Base-by-base conservation (phyloP, 2,329 filamentous ascomycete genomes). In the Didymella pomorum region DNA sequence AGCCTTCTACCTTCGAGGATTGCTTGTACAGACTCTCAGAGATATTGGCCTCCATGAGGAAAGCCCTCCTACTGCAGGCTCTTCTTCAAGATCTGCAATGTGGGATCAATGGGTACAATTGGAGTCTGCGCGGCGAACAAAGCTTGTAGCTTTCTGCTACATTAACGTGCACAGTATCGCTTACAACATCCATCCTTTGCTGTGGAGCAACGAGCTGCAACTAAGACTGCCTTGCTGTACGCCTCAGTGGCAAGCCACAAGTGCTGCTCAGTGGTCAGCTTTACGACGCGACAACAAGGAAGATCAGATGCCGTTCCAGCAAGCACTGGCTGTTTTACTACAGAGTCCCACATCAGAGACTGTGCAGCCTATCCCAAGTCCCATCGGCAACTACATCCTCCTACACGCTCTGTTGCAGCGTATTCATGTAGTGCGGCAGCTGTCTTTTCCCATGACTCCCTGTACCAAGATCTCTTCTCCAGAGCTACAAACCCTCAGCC, bases 141-240 rank as follows among this genome's bases (percentile, higher is more conserved):
- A 74, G 42, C 57, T 76, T 2, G 68, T 73, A 12, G 67, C 68
- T 2, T 73, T 74, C 25, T 72, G 67, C 43, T 74, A 74, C 31
- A 67, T 75, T 29, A 74, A 72, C 35, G 65, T 75, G 5, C 73
- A 75, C 50, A 72, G 63, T 39, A 63, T 75, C 25, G 70, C 71
- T 7, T 74, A 75, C 45, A 72, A 75, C 49, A 60, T 65, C 4
- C 66, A 71, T n/a, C 71, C 71, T 7, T 57, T 72, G 6, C 54
- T 73, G 1, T 71, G 70, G 68, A 71, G 66, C 33, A 73, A 64
- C 29, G 71, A 73, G 43, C 31, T 74, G 25, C 67, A 71, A 26
- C 43, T 74, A 25, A 57, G 64, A 43, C 49, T 74, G 4, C 71
- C 71, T 45, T 72, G 68, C 46, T 65, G 62, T 18, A 72, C 71